phyloP scores from a whole-genome alignment of 1,284 basidiomycete species.

The Irpex sp. region DNA sequence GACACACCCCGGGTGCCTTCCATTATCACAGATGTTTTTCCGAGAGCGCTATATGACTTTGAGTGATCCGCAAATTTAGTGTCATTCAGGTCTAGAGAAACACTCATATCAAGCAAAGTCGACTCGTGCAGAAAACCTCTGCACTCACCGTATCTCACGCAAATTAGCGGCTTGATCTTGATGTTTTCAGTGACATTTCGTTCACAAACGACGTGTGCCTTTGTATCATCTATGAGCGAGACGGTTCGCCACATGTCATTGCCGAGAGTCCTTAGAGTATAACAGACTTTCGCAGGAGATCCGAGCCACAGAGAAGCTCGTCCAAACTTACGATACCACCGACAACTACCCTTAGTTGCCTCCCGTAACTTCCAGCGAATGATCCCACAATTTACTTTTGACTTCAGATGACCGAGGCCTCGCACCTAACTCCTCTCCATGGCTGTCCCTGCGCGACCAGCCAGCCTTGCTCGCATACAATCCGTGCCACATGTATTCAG shows the following conservation, averaged over 20 bases:
- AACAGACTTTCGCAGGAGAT: not conserved
- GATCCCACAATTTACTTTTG: slow-evolving; percentile 43
- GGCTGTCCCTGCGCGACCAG: slow-evolving; percentile 30
- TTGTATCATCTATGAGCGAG: not conserved
- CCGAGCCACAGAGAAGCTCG: not conserved
- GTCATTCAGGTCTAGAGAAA: too few species aligned
- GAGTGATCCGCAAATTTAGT: too few species aligned
- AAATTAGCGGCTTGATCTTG: too few species aligned
- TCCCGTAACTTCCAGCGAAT: slow-evolving; percentile 33
- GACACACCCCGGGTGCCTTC: not conserved
- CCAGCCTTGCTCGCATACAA: slow-evolving; percentile 30
- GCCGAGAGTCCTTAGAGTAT: not conserved
- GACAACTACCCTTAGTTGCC: not conserved
- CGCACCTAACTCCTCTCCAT: slow-evolving; percentile 38
- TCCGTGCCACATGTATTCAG: slow-evolving; percentile 40
- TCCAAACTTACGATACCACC: not conserved
- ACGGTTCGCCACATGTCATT: not conserved
- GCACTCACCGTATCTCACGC: not conserved
- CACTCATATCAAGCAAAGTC: too few species aligned
- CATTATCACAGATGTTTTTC: not conserved
- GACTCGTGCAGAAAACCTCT: too few species aligned
- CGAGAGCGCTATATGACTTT: not conserved
- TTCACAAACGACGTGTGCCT: too few species aligned
- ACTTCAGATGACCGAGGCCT: slow-evolving; percentile 34
- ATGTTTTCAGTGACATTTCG: too few species aligned